Conservation (phyloP, 2,329 filamentous ascomycete species). For the Decorospora gaudefroyi region DNA sequence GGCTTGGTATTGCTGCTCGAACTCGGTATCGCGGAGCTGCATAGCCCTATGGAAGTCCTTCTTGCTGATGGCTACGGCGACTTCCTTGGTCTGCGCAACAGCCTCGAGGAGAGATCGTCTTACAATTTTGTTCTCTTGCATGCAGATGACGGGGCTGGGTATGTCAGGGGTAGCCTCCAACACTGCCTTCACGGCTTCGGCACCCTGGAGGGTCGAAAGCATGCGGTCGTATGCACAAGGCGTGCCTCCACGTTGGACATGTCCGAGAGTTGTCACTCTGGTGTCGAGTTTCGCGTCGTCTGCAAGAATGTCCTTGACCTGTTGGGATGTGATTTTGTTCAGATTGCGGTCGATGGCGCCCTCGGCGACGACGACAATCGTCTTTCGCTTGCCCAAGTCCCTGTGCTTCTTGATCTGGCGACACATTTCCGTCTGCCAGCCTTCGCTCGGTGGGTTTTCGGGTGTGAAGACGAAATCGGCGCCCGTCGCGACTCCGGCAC, state of each 20-base stretch:
- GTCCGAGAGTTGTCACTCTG: constrained; percentile 89
- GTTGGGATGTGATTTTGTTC: constrained; percentile 77
- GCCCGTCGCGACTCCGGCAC: constrained; percentile 92
- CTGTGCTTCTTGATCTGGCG: constrained; percentile 67
- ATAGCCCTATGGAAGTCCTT: constrained; percentile 90
- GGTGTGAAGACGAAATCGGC: constrained; percentile 98
- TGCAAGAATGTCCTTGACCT: constrained; percentile 88
- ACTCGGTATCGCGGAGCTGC: constrained; percentile 87
- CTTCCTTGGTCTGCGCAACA: constrained; percentile 81
- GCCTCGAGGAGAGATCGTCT: constrained; percentile 87
- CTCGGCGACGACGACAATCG: constrained; percentile 96
- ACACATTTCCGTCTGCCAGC: constrained; percentile 68
- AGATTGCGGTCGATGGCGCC: constrained; percentile 74
- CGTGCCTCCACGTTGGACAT: constrained; percentile 93
- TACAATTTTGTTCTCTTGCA: constrained; percentile 97
- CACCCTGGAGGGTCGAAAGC: constrained; percentile 82
- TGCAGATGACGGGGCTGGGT: constrained; percentile 91
- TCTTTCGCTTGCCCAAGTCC: constrained; percentile 88
- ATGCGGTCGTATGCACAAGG: constrained; percentile 94
- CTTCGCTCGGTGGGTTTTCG: constrained; percentile 82
- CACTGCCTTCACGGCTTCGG: constrained; percentile 41
- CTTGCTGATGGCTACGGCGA: constrained; percentile 77
- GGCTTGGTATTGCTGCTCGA: constrained; percentile 86
- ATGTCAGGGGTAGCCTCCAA: constrained; percentile 70
- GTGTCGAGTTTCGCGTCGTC: constrained; percentile 83